Conservation (phyloP, 805 yeast genomes). For the Cyberlindnera xylosilytica region DNA sequence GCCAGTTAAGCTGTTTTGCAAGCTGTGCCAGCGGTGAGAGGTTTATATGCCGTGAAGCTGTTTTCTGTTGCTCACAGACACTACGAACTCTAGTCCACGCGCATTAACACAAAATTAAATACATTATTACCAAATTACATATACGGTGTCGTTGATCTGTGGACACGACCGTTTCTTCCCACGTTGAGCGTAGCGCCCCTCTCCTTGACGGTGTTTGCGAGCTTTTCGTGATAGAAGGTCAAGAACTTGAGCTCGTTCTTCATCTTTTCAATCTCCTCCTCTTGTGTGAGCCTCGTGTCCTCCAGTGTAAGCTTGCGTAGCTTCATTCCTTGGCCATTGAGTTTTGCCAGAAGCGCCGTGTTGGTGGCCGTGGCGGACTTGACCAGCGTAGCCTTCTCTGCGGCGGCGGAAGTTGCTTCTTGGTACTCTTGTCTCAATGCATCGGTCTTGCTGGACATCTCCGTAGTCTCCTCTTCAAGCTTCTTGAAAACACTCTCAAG, state of each 20-base stretch:
- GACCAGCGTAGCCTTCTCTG: conserved; percentile 29
- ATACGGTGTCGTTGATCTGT: conserved; percentile 29
- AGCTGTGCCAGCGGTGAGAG: no score
- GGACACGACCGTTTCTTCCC: conserved; percentile 29
- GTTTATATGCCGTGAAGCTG: no score
- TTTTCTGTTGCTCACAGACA: no score
- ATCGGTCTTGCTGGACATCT: conserved; percentile 3
- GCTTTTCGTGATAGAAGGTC: conserved; percentile 14
- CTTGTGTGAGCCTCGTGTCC: conserved; percentile 6
- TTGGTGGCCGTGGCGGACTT: conserved; percentile 10
- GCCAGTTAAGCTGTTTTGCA: no score
- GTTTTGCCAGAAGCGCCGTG: conserved; percentile 28
- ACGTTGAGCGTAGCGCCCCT: conserved; percentile 19
- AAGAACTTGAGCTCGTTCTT: conserved; percentile 18
- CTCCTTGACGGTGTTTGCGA: conserved; percentile 22
- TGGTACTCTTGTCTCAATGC: conserved; percentile 42
- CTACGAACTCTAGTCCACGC: no score
- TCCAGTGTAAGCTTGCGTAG: conserved; percentile 22
- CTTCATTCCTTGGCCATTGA: conserved; percentile 34
- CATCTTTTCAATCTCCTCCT: conserved; percentile 8
- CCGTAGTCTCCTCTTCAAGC: conserved; percentile 2
- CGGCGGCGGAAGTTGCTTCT: conserved; percentile 43
- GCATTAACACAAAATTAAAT: no score
- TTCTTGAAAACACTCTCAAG: conserved; percentile 12
- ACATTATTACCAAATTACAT: no score